Conservation (phyloP, 148 eudicot genomes). For the Cornus florida region DNA sequence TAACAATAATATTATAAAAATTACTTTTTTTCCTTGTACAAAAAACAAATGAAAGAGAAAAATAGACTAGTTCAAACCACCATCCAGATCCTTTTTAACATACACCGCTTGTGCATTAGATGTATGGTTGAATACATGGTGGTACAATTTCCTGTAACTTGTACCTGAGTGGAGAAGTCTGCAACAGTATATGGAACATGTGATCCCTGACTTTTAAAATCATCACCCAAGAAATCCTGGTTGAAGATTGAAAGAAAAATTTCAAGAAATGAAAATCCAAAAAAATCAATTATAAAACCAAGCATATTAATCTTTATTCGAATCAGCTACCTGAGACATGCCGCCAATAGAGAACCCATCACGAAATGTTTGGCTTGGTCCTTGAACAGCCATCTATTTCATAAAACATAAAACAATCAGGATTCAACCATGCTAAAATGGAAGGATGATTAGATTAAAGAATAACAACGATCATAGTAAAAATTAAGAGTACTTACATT, state of each 20-base stretch:
- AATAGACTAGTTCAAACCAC: not conserved
- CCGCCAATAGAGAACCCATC: constrained; percentile 94
- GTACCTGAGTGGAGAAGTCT: constrained; percentile 92
- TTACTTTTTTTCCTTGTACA: not conserved
- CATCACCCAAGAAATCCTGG: constrained; percentile 97
- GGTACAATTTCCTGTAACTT: not conserved
- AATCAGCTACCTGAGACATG: constrained; percentile 83
- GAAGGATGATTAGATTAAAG: not conserved
- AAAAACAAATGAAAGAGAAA: not conserved
- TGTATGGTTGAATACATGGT: not conserved
- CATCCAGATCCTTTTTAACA: not conserved
- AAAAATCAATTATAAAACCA: constrained; percentile 1
- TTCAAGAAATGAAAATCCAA: not conserved
- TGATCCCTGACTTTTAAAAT: constrained; percentile 98
- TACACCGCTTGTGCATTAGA: not conserved
- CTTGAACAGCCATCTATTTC: constrained; percentile 64
- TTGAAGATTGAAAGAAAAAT: not conserved
- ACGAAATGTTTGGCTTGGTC: constrained; percentile 75
- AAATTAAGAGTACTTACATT: constrained; percentile 49
- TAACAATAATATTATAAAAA: not conserved
- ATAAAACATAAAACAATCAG: constrained; percentile 6
- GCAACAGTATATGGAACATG: constrained; percentile 93
- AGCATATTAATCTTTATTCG: constrained; percentile 4
- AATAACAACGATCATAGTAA: not conserved
- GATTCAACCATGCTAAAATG: not conserved